These are phyloP conservation scores for Zostera marina DNA, from an alignment of 116 monocot species.

Conservation along the genomic window DNA sequence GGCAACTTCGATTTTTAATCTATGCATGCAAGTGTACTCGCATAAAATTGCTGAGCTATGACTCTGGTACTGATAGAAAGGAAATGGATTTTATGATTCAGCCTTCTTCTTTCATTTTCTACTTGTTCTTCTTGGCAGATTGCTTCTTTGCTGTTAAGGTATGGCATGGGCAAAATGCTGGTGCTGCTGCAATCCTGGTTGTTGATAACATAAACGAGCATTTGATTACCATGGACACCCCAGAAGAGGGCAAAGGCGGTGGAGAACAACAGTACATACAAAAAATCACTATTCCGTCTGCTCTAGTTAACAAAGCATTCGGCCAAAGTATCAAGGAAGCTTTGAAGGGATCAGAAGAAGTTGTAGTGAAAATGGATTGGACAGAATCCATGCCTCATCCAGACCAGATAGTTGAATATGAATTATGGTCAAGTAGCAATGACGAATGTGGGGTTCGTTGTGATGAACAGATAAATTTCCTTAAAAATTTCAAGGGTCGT, in stretches of 20 bases:
- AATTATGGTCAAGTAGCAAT: constrained; percentile 84
- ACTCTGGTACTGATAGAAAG: not conserved
- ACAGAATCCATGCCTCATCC: constrained; percentile 86
- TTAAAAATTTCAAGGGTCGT: constrained; percentile 58
- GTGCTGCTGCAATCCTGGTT: constrained; percentile 64
- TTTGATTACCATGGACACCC: constrained; percentile 81
- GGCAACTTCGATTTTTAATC: too few species aligned
- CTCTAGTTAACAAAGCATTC: constrained; percentile 40
- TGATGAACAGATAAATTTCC: constrained; percentile 65
- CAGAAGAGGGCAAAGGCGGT: constrained; percentile 21
- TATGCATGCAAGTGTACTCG: too few species aligned
- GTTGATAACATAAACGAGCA: constrained; percentile 57
- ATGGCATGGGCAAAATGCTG: constrained; percentile 70
- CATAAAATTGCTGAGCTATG: not conserved
- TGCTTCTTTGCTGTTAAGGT: constrained; percentile 75
- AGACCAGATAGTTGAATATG: constrained; percentile 69
- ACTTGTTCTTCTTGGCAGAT: constrained; percentile 14
- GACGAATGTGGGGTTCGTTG: constrained; percentile 69
- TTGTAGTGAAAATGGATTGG: constrained; percentile 71
- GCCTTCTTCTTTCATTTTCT: not conserved
- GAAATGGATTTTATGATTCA: not conserved
- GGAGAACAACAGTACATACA: constrained; percentile 32
- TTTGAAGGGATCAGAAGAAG: constrained; percentile 27
- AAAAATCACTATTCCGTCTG: constrained; percentile 60
- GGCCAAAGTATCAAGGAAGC: constrained; percentile 47